A percentile compares a stretch with the other conserved stretches of the same genome.
Conservation (phyloP, 2,329 filamentous ascomycete genomes). For the Hirsutella thompsonii region DNA sequence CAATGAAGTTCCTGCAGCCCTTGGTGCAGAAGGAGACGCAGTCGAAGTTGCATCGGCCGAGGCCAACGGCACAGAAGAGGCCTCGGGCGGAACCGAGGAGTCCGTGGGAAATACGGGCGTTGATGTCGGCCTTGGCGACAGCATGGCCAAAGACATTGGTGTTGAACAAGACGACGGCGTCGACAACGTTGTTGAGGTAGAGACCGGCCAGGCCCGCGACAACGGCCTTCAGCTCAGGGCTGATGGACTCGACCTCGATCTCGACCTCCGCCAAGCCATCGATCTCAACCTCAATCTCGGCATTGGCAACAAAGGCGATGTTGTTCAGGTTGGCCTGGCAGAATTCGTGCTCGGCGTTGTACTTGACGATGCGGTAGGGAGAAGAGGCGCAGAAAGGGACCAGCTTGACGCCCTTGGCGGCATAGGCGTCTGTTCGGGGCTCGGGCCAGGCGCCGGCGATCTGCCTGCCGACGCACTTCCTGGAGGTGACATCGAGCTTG, state of each 20-base stretch:
- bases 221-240: slow-evolving; percentile 17
- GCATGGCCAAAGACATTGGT: slow-evolving; percentile 18
- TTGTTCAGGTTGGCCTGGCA: slow-evolving; percentile 21
- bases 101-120: slow-evolving; percentile 12
- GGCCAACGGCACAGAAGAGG: slow-evolving; percentile 17
- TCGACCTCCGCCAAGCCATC: slow-evolving; percentile 9
- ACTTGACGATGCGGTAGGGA: slow-evolving; percentile 21
- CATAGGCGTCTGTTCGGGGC: slow-evolving; percentile 14
- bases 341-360: slow-evolving; percentile 19
- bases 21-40: slow-evolving; percentile 24
- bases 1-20: slow-evolving; percentile 25
- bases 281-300: slow-evolving; percentile 15
- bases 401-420: slow-evolving; percentile 14
- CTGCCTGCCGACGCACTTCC: slow-evolving; percentile 13
- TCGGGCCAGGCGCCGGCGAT: slow-evolving; percentile 20
- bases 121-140: slow-evolving; percentile 12
- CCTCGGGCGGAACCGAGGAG: slow-evolving; percentile 12
- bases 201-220: slow-evolving; percentile 18
- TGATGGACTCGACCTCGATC: slow-evolving; percentile 12
- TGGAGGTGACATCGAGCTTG: slow-evolving; percentile 19
- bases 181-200: slow-evolving; percentile 16
- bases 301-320: slow-evolving; percentile 20
- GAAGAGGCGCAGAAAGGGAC: slow-evolving; percentile 20
- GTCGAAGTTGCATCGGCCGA: slow-evolving; percentile 20
- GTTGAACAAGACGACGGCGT: slow-evolving; percentile 24